Conservation (phyloP, 164 flowering plant genomes). For the Umbellularia californica region DNA sequence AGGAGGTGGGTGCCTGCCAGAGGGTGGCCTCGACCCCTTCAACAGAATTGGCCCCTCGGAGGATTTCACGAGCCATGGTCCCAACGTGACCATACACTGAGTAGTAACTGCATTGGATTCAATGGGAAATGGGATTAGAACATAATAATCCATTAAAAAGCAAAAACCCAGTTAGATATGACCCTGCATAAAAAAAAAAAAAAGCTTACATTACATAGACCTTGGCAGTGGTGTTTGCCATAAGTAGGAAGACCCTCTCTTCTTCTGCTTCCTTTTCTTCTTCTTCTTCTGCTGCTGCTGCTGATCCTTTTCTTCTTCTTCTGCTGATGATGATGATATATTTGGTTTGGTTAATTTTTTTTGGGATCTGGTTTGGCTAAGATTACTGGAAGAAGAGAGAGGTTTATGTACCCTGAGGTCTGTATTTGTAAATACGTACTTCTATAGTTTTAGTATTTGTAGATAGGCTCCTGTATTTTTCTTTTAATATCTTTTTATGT, state of each 20-base stretch:
- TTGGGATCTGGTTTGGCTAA: background rate
- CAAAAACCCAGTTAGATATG: background rate
- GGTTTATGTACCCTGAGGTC: too few species aligned
- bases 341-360: background rate
- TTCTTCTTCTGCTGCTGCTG: background rate
- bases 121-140: background rate
- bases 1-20: slow-evolving; percentile 53
- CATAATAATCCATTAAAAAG: background rate
- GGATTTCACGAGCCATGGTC: slow-evolving; percentile 67
- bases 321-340: background rate
- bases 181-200: too few species aligned
- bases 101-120: slow-evolving; percentile 45
- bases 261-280: too few species aligned
- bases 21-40: slow-evolving; percentile 78
- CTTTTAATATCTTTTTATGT: too few species aligned
- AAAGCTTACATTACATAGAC: slow-evolving; percentile 51
- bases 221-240: slow-evolving; percentile 31
- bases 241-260: too few species aligned
- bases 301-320: too few species aligned
- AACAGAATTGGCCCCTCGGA: slow-evolving; percentile 65
- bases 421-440: too few species aligned
- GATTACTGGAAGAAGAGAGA: too few species aligned
- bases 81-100: slow-evolving; percentile 75
- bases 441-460: too few species aligned
- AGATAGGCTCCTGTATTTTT: too few species aligned